A percentile compares a stretch with the other conserved stretches of the same genome.
Conservation (phyloP, 768 basidiomycete genomes). For the Boletellus emodensis region DNA sequence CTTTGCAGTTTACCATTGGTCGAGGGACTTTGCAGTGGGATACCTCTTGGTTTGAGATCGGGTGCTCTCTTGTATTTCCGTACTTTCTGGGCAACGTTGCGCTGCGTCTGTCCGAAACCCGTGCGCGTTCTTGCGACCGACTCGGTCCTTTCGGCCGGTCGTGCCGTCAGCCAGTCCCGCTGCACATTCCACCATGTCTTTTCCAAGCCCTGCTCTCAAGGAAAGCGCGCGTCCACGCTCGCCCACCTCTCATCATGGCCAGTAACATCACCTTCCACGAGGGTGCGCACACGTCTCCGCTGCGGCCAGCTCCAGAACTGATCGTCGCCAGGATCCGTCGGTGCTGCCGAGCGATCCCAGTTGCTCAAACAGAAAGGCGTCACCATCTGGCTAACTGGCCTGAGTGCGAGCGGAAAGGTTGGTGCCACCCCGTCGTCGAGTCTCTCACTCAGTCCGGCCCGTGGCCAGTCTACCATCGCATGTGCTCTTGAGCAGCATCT, state of each 20-base stretch:
- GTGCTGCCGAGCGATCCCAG: slow-evolving; percentile 56
- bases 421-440: slow-evolving; percentile 3
- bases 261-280: slow-evolving; percentile 67
- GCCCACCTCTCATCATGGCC: slow-evolving; percentile 24
- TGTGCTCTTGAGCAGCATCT: slow-evolving; percentile 96
- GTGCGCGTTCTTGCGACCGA: background rate
- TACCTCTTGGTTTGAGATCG: slow-evolving; percentile 1
- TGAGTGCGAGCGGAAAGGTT: slow-evolving; percentile 94
- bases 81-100: background rate
- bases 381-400: slow-evolving; percentile 95
- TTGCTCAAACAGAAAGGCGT: slow-evolving; percentile 78
- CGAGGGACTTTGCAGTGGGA: slow-evolving; percentile 25
- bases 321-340: slow-evolving; percentile 62
- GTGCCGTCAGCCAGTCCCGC: background rate
- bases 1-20: background rate
- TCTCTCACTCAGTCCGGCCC: background rate
- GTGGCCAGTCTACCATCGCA: slow-evolving; percentile 84
- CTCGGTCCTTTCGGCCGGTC: slow-evolving; percentile 16
- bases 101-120: background rate
- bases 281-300: slow-evolving; percentile 35
- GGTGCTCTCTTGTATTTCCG: slow-evolving; percentile 2
- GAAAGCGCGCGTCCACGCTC: no score
- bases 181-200: no score
- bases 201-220: no score
- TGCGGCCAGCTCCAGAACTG: background rate